These are phyloP conservation scores for Lentinus polychrous DNA, from an alignment of 1,284 basidiomycete species.

Conservation along the genomic window DNA sequence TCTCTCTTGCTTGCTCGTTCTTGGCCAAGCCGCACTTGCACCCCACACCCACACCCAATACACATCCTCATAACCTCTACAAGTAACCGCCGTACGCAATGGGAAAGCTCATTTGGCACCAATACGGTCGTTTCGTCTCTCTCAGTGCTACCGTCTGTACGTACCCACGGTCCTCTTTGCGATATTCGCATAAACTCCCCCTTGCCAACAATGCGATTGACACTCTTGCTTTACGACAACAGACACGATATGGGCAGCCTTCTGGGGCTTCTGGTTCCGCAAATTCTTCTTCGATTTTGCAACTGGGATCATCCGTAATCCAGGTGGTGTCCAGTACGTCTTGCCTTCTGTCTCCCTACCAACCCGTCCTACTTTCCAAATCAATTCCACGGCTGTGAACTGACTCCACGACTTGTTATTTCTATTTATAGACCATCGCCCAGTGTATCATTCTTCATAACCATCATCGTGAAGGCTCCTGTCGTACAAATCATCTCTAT, in stretches of 20 bases:
- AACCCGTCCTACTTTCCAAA: neutral
- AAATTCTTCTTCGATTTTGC: conserved; percentile 91
- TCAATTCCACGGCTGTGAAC: neutral
- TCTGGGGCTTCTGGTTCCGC: conserved; percentile 75
- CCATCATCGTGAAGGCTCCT: conserved; percentile 68
- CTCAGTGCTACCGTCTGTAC: conserved; percentile 71
- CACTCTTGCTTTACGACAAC: too few species aligned
- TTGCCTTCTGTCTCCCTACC: neutral
- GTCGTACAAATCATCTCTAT: conserved; percentile 64
- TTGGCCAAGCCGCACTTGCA: neutral
- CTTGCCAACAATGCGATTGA: neutral
- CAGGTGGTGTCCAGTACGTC: conserved; percentile 76
- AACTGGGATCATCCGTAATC: conserved; percentile 61
- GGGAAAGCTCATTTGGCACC: conserved; percentile 82
- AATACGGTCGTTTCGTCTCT: conserved; percentile 67
- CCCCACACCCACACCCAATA: conserved; percentile 12
- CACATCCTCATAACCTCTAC: conserved; percentile 12
- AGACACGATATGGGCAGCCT: conserved; percentile 77
- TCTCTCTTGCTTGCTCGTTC: conserved; percentile 13
- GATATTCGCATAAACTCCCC: too few species aligned
- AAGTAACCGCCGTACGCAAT: conserved; percentile 32
- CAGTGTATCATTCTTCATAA: conserved; percentile 56
- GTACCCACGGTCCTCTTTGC: conserved; percentile 27
- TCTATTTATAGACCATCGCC: conserved; percentile 48
- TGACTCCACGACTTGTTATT: neutral